These are phyloP conservation scores for Fusarium hainanense DNA, from an alignment of 2,329 filamentous ascomycete species.

Conservation along the genomic window DNA sequence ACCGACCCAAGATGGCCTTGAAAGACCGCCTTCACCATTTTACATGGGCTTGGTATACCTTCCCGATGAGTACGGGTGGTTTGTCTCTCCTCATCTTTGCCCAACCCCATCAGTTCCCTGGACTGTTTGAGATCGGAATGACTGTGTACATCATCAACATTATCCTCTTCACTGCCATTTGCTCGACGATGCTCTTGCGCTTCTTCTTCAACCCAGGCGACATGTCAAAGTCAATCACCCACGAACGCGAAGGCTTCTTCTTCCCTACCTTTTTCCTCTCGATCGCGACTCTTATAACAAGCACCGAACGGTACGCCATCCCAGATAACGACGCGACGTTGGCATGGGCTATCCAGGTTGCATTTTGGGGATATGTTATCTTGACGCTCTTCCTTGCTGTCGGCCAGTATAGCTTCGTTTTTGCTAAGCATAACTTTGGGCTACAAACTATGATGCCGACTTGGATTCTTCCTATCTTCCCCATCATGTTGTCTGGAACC, in stretches of 20 bases:
- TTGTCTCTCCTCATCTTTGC: conserved; percentile 4
- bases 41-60: conserved; percentile 2
- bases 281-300: conserved; percentile 3
- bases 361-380: conserved; percentile 4
- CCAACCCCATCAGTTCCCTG: background rate
- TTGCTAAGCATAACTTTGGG: conserved; percentile 1
- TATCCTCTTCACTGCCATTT: background rate
- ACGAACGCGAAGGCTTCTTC: conserved; percentile 8
- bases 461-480: conserved; percentile 7
- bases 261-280: conserved; percentile 5
- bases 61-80: background rate
- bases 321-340: background rate
- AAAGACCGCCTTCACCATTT: conserved; percentile 6
- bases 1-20: conserved; percentile 8
- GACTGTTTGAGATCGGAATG: background rate
- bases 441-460: conserved; percentile 6
- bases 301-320: background rate
- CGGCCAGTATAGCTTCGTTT: conserved; percentile 7
- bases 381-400: background rate
- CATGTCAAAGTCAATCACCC: conserved; percentile 5
- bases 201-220: conserved; percentile 12
- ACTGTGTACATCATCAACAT: conserved; percentile 5
- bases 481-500: conserved; percentile 5
- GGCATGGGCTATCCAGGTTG: conserved; percentile 8
- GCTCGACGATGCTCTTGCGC: background rate